Conservation (phyloP, 139 green algal genomes). For the Tetradesmus lagerheimii region DNA sequence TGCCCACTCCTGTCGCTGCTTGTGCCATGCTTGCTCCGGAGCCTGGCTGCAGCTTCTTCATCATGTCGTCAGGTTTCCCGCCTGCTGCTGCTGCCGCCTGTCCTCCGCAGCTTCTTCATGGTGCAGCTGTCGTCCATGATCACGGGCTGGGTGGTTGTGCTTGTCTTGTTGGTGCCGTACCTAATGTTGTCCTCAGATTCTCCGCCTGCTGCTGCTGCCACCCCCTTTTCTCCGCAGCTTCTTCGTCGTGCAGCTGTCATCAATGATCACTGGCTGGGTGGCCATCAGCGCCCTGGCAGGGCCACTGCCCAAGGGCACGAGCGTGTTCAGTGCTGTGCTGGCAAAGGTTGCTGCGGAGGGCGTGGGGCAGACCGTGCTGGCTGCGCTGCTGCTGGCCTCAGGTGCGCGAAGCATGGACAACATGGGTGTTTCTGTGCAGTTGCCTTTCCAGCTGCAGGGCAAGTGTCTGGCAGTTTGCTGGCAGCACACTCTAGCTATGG, state of each 20-base stretch:
- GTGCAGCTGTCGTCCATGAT: conserved; percentile 8
- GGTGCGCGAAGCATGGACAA: background rate
- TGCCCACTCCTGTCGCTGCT: too few species aligned
- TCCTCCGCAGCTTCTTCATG: background rate
- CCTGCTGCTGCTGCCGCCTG: background rate
- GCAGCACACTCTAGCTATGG: too few species aligned
- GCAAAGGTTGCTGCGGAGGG: conserved; percentile 43
- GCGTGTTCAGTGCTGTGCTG: conserved; percentile 34
- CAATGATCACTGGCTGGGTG: conserved; percentile 46
- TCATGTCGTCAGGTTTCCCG: too few species aligned
- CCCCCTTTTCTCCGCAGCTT: conserved; percentile 6
- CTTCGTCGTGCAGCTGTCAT: conserved; percentile 38
- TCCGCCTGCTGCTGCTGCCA: background rate
- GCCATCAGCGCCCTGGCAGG: conserved; percentile 47
- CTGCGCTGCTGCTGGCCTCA: conserved; percentile 57
- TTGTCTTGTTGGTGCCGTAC: too few species aligned
- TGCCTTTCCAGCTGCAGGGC: background rate
- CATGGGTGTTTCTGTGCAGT: background rate
- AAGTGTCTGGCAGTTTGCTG: too few species aligned
- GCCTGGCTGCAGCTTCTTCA: too few species aligned
- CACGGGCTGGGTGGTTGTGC: too few species aligned
- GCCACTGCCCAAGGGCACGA: conserved; percentile 1
- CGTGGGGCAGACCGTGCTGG: conserved; percentile 54
- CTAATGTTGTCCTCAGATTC: too few species aligned
- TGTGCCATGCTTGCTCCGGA: too few species aligned